A percentile compares a stretch with the other conserved stretches of the same genome.
Conservation (phyloP, 306 rosid species). For the Quercus ilex region DNA sequence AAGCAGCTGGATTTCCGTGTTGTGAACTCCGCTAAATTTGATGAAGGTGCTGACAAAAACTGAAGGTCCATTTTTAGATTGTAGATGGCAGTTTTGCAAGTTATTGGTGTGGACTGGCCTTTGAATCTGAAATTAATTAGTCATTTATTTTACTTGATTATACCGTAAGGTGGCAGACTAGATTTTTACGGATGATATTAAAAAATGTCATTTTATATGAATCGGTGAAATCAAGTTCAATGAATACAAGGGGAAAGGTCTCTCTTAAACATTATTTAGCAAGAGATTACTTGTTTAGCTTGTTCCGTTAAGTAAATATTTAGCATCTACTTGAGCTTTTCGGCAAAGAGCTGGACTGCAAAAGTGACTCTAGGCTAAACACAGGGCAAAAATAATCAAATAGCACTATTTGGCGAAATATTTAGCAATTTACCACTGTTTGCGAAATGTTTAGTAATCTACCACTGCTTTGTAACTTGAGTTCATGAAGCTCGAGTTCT, state of each 20-base stretch:
- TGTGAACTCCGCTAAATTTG: constrained; percentile 64
- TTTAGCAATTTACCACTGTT: no score
- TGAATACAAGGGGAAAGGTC: not conserved
- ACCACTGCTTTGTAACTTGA: no score
- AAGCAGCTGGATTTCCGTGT: constrained; percentile 83
- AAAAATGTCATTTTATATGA: not conserved
- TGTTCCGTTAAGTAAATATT: not conserved
- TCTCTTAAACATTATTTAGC: not conserved
- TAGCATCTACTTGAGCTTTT: not conserved
- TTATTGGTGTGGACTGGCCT: not conserved
- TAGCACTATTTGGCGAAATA: no score
- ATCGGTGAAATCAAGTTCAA: not conserved
- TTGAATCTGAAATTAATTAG: not conserved
- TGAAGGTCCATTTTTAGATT: constrained; percentile 13
- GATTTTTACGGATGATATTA: not conserved
- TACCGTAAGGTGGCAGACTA: not conserved
- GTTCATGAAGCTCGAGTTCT: no score
- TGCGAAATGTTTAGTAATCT: no score
- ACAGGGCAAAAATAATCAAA: no score
- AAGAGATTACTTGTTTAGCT: not conserved
- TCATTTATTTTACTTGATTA: not conserved
- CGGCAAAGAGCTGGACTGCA: not conserved
- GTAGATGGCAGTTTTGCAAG: not conserved
- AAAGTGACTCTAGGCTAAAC: no score
- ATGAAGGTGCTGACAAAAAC: constrained; percentile 93